Evolutionary conservation across 2,329 filamentous ascomycete genomes (phyloP).

Genomic region (Sporothrix phasma): DNA sequence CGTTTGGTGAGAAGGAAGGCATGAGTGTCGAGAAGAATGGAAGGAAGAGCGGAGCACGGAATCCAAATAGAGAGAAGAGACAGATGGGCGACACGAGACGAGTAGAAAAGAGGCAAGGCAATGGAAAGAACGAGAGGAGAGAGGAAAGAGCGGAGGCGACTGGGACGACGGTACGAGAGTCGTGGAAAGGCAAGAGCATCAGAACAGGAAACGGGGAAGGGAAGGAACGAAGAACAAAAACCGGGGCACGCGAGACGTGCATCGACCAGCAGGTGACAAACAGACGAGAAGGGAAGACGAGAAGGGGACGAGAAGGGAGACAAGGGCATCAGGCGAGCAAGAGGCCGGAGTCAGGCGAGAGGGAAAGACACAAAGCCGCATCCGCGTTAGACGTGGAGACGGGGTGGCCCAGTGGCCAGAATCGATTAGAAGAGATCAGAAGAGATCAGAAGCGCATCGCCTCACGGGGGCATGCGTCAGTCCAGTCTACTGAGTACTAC

Average conservation of each 20-base stretch:
- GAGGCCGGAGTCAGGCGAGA: constrained; percentile 20
- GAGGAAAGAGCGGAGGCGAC: neutral
- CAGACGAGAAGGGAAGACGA: constrained; percentile 17
- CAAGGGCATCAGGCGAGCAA: constrained; percentile 29
- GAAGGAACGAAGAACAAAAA: constrained; percentile 11
- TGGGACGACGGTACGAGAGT: neutral
- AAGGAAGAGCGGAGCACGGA: constrained; percentile 15
- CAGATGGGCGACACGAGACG: neutral
- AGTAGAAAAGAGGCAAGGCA: constrained; percentile 20
- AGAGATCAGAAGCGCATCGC: neutral
- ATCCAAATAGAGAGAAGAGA: constrained; percentile 22
- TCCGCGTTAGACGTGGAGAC: constrained; percentile 10
- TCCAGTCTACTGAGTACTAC: too few species aligned
- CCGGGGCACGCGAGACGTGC: constrained; percentile 14
- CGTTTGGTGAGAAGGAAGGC: constrained; percentile 30
- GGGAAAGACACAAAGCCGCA: constrained; percentile 12
- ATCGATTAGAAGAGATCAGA: constrained; percentile 8
- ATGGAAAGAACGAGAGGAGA: constrained; percentile 10
- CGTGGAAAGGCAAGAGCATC: constrained; percentile 7
- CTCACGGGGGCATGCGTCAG: constrained; percentile 6
- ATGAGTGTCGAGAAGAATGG: constrained; percentile 3
- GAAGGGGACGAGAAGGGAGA: too few species aligned
- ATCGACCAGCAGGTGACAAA: constrained; percentile 15
- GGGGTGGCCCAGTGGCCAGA: neutral
- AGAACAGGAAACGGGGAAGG: constrained; percentile 1